phyloP scores from a whole-genome alignment of 2,329 filamentous ascomycete species.

The Fusarium gaditjirri region DNA sequence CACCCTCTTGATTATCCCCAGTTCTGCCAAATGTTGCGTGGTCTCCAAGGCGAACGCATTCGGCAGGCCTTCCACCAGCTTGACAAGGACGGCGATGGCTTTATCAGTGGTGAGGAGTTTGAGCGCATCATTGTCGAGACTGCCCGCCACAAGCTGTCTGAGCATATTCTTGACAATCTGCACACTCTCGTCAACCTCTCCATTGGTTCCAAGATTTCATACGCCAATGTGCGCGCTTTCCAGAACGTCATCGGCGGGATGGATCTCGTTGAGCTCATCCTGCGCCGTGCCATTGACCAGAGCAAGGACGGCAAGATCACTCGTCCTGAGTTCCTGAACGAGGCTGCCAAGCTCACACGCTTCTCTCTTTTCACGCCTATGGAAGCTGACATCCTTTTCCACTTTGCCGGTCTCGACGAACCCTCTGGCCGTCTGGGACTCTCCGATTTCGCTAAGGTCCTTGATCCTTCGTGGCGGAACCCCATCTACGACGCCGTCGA shows the following conservation, averaged over 20 bases:
- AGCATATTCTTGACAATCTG: slow-evolving; percentile 91
- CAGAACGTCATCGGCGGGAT: slow-evolving; percentile 98
- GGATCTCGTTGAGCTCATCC: slow-evolving; percentile 94
- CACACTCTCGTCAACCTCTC: slow-evolving; percentile 96
- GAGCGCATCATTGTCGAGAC: slow-evolving; percentile 96
- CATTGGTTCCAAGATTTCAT: slow-evolving; percentile 90
- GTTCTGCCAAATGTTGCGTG: slow-evolving; percentile 97
- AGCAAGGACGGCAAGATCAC: slow-evolving; percentile 93
- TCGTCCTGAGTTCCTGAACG: slow-evolving; percentile 91
- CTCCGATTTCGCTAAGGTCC: slow-evolving; percentile 90
- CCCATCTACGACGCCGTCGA: slow-evolving; percentile 64
- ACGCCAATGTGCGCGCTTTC: slow-evolving; percentile 96
- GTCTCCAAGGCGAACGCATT: slow-evolving; percentile 94
- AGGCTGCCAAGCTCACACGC: slow-evolving; percentile 88
- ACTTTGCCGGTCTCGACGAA: slow-evolving; percentile 93
- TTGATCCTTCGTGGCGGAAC: slow-evolving; percentile 91
- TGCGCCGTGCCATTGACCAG: slow-evolving; percentile 85
- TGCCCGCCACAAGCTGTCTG: slow-evolving; percentile 93
- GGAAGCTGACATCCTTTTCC: slow-evolving; percentile 98
- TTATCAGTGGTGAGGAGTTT: slow-evolving; percentile 95
- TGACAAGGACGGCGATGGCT: slow-evolving; percentile 91
- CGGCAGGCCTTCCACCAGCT: slow-evolving; percentile 93
- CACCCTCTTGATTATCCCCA: slow-evolving; percentile 95
- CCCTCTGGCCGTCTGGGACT: slow-evolving; percentile 86
- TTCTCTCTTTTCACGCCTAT: slow-evolving; percentile 98